Evolutionary conservation across 140 eudicot species (phyloP), one percentile per base, ranked within the genome.

Genomic region (Senecio squalidus): DNA sequence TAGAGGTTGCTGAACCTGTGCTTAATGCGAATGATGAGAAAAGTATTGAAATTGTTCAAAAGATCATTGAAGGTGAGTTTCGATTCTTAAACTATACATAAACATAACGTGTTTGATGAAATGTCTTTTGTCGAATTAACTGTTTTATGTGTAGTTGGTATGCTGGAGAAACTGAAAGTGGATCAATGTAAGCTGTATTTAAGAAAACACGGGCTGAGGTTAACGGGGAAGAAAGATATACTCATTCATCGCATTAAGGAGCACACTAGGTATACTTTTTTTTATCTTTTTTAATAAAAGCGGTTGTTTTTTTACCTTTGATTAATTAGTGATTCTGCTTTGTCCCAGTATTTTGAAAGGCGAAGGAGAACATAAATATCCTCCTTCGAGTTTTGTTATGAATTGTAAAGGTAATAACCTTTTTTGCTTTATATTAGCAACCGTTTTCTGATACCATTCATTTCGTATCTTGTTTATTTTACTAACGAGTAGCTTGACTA

Each of bases 341-440:
- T 38, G 5, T 72, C 47, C 56, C 76, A 90, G 97, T 41, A 78
- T 90, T 48, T 23, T 76, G 41, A 69, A 68, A 53, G 90, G 94
- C 25, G 88, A 78, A 29, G 97, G 94, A 39, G 97, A 90, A 59
- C 65, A 22, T 13, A 90, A 83, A 71, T 90, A 85, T 50, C 97
- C 94, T 16, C 53, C 73, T 23, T 85, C 88, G 10, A 86, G 85
- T 79, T 90, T 90, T 70, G 81, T 83, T 49, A 29, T 86, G 78
- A 83, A 90, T 63, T 90, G 95, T 75, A 83, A 80, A 79, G 97
- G 95, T 86, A 71, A n/a, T n/a, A n/a, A n/a, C n/a, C n/a, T 1
- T 23, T 47, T 5, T 3, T 27, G 5, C 55, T 59, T 11, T 22
- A 7, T 47, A 47, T 1, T 39, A n/a, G n/a, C n/a, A n/a, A n/a